phyloP scores from a whole-genome alignment of 108 stramenopile species.

The Nitzschia sp. region DNA sequence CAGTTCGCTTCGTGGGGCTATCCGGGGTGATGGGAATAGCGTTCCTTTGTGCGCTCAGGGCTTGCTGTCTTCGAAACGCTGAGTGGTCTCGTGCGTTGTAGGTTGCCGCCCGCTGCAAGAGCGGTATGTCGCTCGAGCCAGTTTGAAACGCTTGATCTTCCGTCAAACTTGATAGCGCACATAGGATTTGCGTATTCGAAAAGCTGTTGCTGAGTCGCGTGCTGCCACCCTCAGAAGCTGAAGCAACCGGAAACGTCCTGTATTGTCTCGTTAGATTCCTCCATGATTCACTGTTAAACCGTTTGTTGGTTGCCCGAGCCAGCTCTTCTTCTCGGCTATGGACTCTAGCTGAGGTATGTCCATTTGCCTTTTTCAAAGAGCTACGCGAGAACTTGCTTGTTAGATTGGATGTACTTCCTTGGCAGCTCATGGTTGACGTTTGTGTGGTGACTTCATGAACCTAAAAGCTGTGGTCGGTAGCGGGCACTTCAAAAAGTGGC shows the following conservation, averaged over 20 bases:
- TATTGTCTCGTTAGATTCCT: conserved; percentile 9
- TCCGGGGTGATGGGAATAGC: background rate
- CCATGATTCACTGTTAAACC: conserved; percentile 24
- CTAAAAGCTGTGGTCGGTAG: background rate
- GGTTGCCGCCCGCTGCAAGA: conserved; percentile 1
- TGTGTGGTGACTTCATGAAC: background rate
- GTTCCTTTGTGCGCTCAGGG: too few species aligned
- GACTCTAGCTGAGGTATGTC: conserved; percentile 1
- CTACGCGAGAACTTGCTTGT: conserved; percentile 18
- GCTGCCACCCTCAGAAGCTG: background rate
- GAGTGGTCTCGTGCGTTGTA: background rate
- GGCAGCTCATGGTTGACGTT: background rate
- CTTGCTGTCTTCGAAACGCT: too few species aligned
- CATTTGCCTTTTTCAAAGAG: conserved; percentile 1
- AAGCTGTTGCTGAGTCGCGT: background rate
- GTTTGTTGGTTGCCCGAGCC: conserved; percentile 17
- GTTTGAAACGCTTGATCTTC: conserved; percentile 16
- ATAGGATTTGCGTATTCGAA: conserved; percentile 15
- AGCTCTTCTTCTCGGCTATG: conserved; percentile 17
- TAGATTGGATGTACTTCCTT: background rate
- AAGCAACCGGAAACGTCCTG: background rate
- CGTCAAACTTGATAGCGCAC: conserved; percentile 15
- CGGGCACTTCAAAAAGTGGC: too few species aligned
- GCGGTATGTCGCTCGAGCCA: conserved; percentile 11
- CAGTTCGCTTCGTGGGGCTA: background rate